Conservation (phyloP, 768 basidiomycete genomes). For the Termitomyces sp. region DNA sequence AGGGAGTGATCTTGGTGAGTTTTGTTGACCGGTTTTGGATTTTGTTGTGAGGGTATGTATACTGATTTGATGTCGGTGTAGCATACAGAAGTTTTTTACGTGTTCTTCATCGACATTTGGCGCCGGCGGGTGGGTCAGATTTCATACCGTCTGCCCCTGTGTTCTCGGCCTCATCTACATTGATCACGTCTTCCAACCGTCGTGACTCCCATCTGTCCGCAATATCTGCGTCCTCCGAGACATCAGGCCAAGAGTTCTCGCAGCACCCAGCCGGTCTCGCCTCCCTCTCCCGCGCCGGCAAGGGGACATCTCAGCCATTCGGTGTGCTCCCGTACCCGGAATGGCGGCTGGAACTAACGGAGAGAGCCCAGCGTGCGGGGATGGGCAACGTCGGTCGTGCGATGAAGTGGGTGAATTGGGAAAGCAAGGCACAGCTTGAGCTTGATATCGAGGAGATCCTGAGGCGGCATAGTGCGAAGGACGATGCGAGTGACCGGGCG, state of each 20-base stretch:
- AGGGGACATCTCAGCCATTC: conserved; percentile 22
- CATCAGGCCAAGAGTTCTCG: conserved; percentile 3
- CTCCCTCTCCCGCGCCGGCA: conserved; percentile 16
- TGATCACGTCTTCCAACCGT: background rate
- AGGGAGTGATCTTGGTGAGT: conserved; percentile 25
- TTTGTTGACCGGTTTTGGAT: background rate
- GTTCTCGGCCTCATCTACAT: conserved; percentile 5
- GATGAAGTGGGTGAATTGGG: conserved; percentile 45
- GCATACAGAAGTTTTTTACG: conserved; percentile 51
- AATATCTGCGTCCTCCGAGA: conserved; percentile 10
- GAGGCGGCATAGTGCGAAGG: conserved; percentile 12
- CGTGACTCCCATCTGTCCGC: conserved; percentile 5
- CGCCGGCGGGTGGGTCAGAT: conserved; percentile 34
- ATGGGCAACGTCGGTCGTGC: conserved; percentile 57
- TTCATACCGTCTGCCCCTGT: conserved; percentile 33
- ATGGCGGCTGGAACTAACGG: conserved; percentile 54
- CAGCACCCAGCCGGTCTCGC: conserved; percentile 19
- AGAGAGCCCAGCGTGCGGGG: conserved; percentile 54
- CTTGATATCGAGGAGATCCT: conserved; percentile 22
- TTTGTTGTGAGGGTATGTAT: background rate
- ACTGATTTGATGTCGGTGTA: conserved; percentile 19
- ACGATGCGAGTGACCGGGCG: conserved; percentile 15
- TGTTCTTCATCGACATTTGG: conserved; percentile 47
- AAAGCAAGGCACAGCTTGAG: conserved; percentile 13
- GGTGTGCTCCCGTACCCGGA: conserved; percentile 61